Conservation (phyloP, 1,284 basidiomycete genomes). For the Marasmius tenuissimus region DNA sequence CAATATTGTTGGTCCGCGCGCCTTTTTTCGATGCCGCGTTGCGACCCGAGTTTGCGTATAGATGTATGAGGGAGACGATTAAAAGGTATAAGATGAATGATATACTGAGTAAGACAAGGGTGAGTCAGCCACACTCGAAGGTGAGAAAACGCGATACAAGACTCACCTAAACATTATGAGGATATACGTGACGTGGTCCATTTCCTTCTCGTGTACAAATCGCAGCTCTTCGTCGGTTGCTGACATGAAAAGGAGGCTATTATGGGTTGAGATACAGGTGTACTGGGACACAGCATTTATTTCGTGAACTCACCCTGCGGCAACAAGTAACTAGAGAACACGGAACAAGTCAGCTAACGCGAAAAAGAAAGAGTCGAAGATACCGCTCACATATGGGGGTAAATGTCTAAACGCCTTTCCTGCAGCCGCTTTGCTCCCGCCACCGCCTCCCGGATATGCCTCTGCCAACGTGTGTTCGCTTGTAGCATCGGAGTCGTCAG, state of each 20-base stretch:
- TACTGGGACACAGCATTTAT: neutral
- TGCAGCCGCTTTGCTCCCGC: constrained; percentile 34
- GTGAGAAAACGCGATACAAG: neutral
- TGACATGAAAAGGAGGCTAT: constrained; percentile 81
- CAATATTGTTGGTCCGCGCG: constrained; percentile 21
- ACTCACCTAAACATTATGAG: constrained; percentile 79
- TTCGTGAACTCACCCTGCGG: constrained; percentile 47
- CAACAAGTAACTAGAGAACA: constrained; percentile 58
- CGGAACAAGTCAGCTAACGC: neutral
- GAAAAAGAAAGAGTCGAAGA: neutral
- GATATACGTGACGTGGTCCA: constrained; percentile 90
- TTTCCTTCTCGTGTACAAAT: constrained; percentile 64
- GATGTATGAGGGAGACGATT: constrained; percentile 44
- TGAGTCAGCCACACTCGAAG: constrained; percentile 2
- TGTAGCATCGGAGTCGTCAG: constrained; percentile 44
- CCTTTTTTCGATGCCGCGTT: constrained; percentile 39
- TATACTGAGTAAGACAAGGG: constrained; percentile 39
- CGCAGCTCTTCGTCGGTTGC: constrained; percentile 88
- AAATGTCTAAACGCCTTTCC: constrained; percentile 79
- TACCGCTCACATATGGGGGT: constrained; percentile 74
- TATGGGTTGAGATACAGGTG: neutral
- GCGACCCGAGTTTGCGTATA: constrained; percentile 54
- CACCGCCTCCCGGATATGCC: constrained; percentile 11
- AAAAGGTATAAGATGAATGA: constrained; percentile 79
- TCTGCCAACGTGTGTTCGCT: constrained; percentile 68